Conservation (phyloP, 208 protist species). For the Acanthamoeba sp. region DNA sequence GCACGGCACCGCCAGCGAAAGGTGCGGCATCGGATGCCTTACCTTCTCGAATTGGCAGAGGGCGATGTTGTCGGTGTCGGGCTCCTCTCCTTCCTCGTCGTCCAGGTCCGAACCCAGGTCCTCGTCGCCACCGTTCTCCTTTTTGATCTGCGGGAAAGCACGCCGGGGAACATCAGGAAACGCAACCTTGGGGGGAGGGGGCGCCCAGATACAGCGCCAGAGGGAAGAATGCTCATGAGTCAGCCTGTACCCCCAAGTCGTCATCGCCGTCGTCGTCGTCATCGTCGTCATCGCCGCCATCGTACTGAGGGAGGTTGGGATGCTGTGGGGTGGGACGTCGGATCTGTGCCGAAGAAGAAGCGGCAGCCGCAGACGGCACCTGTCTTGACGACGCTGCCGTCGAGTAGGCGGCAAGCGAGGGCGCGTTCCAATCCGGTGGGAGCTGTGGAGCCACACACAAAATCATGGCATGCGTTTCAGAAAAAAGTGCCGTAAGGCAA, state of each 20-base stretch:
- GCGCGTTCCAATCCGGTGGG: not conserved
- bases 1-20: not conserved
- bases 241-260: slow-evolving; percentile 42
- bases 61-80: slow-evolving; percentile 82
- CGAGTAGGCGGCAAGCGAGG: not conserved
- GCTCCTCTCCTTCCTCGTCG: slow-evolving; percentile 83
- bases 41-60: slow-evolving; percentile 86
- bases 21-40: not conserved
- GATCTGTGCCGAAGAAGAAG: no score
- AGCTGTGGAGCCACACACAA: not conserved
- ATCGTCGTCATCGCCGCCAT: slow-evolving; percentile 61
- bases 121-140: slow-evolving; percentile 77
- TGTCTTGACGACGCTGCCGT: not conserved
- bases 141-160: slow-evolving; percentile 50
- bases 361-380: no score
- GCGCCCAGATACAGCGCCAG: no score
- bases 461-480: no score
- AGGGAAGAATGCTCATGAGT: no score
- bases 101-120: slow-evolving; percentile 82
- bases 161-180: no score
- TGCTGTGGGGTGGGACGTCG: not conserved
- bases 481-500: no score
- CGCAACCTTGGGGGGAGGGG: no score
- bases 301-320: slow-evolving; percentile 43
- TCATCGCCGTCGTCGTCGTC: slow-evolving; percentile 74